phyloP scores from a whole-genome alignment of 1,139 yeast species.

The Saccharomycopsis phalli region DNA sequence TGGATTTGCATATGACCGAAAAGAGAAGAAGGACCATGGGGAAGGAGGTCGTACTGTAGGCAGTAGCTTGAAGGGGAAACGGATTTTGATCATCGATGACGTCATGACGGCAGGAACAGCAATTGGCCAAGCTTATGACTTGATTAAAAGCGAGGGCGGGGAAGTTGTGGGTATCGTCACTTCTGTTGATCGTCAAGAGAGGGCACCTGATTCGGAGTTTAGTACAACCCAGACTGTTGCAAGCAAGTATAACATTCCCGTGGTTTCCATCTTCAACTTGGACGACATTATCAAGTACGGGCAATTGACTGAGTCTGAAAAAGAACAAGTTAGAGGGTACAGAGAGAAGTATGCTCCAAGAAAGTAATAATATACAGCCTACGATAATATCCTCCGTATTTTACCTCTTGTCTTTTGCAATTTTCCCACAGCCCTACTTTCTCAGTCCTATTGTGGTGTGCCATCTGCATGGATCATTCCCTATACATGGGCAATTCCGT shows the following conservation, averaged over 20 bases:
- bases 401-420: too few species aligned
- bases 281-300: constrained; percentile 61
- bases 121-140: constrained; percentile 83
- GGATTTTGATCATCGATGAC: constrained; percentile 81
- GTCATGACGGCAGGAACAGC: constrained; percentile 99
- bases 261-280: constrained; percentile 69
- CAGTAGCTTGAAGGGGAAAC: constrained; percentile 58
- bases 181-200: constrained; percentile 93
- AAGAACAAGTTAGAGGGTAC: constrained; percentile 50
- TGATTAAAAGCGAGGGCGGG: constrained; percentile 66
- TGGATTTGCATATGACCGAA: constrained; percentile 72
- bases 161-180: constrained; percentile 74
- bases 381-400: too few species aligned
- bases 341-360: constrained; percentile 27
- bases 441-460: too few species aligned
- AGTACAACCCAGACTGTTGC: constrained; percentile 82
- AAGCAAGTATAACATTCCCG: constrained; percentile 68
- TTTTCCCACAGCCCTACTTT: too few species aligned
- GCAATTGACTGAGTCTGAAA: constrained; percentile 46
- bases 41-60: constrained; percentile 97
- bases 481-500: too few species aligned
- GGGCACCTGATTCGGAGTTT: constrained; percentile 54
- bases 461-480: too few species aligned
- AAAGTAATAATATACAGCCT: too few species aligned
- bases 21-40: constrained; percentile 96